Evolutionary conservation across 176 grass and related monocot species (phyloP), one percentile per base, ranked within the genome.

Genomic region (Avena sativa): DNA sequence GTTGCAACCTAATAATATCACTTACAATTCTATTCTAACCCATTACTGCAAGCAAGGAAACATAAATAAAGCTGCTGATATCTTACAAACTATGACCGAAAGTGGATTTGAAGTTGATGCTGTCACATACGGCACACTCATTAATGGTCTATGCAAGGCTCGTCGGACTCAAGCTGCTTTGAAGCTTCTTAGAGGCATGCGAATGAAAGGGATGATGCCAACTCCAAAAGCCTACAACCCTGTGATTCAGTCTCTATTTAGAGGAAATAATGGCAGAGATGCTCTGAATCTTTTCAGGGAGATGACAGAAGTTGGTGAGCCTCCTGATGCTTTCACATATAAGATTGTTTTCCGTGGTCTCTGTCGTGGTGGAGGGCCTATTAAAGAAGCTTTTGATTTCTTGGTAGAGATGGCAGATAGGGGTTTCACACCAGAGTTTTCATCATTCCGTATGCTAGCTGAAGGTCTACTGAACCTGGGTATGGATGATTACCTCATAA

Each of bases 31-130:
- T 51, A 87, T 95, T 86, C 92, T 98, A 51, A 91, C 86, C 68
- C 91, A 98, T 89, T 93, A 98, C 79, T 95, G 96, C 90, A 95
- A 88, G 75, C 84, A 94, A 88, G 96, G 96, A 30, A 88, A 98
- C 59, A 90, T 98, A 79, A 89, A 83, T 75, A 90, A 98, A 90
- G 81, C 90, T 65, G 91, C 86, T 23, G 91, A 95, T 81, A 68
- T 98, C 62, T 79, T 97, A 75, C 87, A 97, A 89, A 93, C 79
- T 74, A 97, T 95, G 93, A 88, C 89, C 12, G 79, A 67, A 60
- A 97, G 90, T 77, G 95, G 95, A 64, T 93, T 88, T 85, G 93
- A 97, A 89, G 91, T 83, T 79, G 93, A 98, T 88, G 81, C 83
- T 48, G 86, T 98, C 46, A 94, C 89, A 53, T 98, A 97, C 69